phyloP scores from a whole-genome alignment of 768 basidiomycete genomes.

The Mycena polygramma region DNA sequence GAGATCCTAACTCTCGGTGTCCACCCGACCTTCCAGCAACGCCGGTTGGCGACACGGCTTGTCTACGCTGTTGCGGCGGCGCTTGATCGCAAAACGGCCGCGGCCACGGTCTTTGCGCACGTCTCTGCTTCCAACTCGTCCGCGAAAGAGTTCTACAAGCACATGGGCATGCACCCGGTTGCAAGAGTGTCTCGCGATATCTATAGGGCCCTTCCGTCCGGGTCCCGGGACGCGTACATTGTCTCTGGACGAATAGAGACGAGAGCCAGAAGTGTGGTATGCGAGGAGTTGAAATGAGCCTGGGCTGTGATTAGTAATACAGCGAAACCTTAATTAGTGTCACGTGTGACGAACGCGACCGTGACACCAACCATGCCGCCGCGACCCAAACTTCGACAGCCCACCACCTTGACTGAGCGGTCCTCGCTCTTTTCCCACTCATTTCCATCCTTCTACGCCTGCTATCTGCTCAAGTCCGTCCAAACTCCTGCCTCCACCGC shows the following conservation, averaged over 20 bases:
- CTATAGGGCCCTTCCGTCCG: slow-evolving; percentile 52
- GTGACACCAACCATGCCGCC: slow-evolving; percentile 8
- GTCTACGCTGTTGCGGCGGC: slow-evolving; percentile 42
- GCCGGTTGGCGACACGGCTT: slow-evolving; percentile 52
- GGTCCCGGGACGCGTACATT: slow-evolving; percentile 58
- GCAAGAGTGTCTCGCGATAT: slow-evolving; percentile 53
- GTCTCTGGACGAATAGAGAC: slow-evolving; percentile 51
- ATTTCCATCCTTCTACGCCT: slow-evolving; percentile 83
- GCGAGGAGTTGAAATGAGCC: background rate
- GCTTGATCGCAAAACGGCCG: slow-evolving; percentile 34
- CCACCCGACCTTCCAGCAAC: slow-evolving; percentile 58
- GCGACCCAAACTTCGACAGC: background rate
- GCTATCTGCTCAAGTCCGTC: slow-evolving; percentile 83
- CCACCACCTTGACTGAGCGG: slow-evolving; percentile 14
- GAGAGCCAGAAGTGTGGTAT: background rate
- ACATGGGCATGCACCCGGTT: slow-evolving; percentile 54
- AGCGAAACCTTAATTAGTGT: no score
- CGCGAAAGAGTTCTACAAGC: slow-evolving; percentile 59
- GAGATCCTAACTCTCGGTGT: slow-evolving; percentile 69
- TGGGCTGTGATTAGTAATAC: background rate
- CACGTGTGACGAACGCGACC: background rate
- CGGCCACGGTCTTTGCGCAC: slow-evolving; percentile 56
- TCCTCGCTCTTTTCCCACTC: slow-evolving; percentile 53
- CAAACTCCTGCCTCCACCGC: slow-evolving; percentile 64
- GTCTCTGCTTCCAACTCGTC: slow-evolving; percentile 58